Percentiles rank a stretch among this genome's conserved stretches.
phyloP scores from a whole-genome alignment of 2,329 filamentous ascomycete genomes.

The Aspergillus uvarum region DNA sequence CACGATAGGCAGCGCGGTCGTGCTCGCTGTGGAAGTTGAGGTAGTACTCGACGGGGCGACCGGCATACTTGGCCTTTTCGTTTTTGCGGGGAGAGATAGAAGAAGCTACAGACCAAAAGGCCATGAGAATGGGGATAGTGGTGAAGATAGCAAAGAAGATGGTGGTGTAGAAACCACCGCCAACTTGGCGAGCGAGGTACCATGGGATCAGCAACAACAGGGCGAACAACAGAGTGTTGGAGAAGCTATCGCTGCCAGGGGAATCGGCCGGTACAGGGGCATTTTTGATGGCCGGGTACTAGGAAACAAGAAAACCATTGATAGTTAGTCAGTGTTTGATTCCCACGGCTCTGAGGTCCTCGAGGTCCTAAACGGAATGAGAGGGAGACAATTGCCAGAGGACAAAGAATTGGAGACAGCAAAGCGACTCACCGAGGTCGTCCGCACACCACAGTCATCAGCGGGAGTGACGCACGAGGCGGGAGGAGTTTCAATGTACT shows the following conservation, averaged over 20 bases:
- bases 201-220: slow-evolving; percentile 70
- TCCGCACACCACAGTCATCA: slow-evolving; percentile 61
- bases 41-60: slow-evolving; percentile 87
- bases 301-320: slow-evolving; percentile 15
- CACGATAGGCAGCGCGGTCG: slow-evolving; percentile 48
- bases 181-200: slow-evolving; percentile 78
- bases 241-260: slow-evolving; percentile 81
- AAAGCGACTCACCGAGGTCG: slow-evolving; percentile 55
- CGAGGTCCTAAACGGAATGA: neutral
- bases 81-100: slow-evolving; percentile 83
- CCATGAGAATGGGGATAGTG: slow-evolving; percentile 73
- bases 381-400: neutral
- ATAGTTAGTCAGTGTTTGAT: slow-evolving; percentile 21
- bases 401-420: neutral
- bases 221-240: slow-evolving; percentile 72
- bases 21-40: slow-evolving; percentile 51
- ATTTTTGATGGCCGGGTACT: slow-evolving; percentile 92
- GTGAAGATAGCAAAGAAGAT: slow-evolving; percentile 82
- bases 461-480: slow-evolving; percentile 53
- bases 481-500: slow-evolving; percentile 60
- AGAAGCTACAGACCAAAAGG: slow-evolving; percentile 79
- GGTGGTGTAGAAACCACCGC: slow-evolving; percentile 82
- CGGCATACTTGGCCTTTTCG: slow-evolving; percentile 84
- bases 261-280: slow-evolving; percentile 88
- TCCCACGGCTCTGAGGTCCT: neutral